Evolutionary conservation across 2,329 filamentous ascomycete species (phyloP).

Genomic region (Didymella pomorum): DNA sequence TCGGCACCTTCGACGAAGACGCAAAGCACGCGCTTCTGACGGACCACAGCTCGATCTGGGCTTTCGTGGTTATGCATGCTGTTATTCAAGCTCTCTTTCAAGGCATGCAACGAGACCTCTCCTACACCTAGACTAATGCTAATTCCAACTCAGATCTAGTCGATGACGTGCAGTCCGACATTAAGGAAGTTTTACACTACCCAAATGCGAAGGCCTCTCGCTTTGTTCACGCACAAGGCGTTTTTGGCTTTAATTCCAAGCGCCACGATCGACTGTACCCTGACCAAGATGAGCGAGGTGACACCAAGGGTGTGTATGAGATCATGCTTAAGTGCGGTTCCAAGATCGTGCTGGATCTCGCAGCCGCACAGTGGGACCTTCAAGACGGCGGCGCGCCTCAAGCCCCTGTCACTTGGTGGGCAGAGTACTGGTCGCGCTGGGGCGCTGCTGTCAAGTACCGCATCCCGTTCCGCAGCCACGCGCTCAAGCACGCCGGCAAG

Average conservation of each 20-base stretch:
- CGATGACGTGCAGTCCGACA: slow-evolving; percentile 22
- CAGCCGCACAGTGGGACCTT: slow-evolving; percentile 23
- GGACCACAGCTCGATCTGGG: slow-evolving; percentile 24
- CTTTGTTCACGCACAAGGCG: slow-evolving; percentile 18
- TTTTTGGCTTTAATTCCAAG: slow-evolving; percentile 8
- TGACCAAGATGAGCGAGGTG: slow-evolving; percentile 16
- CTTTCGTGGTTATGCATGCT: slow-evolving; percentile 26
- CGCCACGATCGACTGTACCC: slow-evolving; percentile 22
- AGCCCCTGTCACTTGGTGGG: slow-evolving; percentile 19
- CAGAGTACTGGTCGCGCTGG: slow-evolving; percentile 20
- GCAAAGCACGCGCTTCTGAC: slow-evolving; percentile 22
- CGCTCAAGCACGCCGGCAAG: slow-evolving; percentile 15
- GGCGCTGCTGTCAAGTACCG: slow-evolving; percentile 17
- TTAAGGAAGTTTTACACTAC: slow-evolving; percentile 26
- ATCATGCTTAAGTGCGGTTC: slow-evolving; percentile 26
- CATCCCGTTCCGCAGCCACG: slow-evolving; percentile 22
- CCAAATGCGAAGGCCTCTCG: slow-evolving; percentile 1
- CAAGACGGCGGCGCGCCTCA: slow-evolving; percentile 5
- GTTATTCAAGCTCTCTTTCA: slow-evolving; percentile 23
- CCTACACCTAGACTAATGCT: neutral
- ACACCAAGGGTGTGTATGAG: slow-evolving; percentile 23
- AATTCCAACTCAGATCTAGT: slow-evolving; percentile 23
- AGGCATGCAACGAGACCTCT: slow-evolving; percentile 2
- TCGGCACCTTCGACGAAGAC: slow-evolving; percentile 12
- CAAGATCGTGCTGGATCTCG: slow-evolving; percentile 25